phyloP scores from a whole-genome alignment of 2,329 filamentous ascomycete species.

The Monosporascus sp. region DNA sequence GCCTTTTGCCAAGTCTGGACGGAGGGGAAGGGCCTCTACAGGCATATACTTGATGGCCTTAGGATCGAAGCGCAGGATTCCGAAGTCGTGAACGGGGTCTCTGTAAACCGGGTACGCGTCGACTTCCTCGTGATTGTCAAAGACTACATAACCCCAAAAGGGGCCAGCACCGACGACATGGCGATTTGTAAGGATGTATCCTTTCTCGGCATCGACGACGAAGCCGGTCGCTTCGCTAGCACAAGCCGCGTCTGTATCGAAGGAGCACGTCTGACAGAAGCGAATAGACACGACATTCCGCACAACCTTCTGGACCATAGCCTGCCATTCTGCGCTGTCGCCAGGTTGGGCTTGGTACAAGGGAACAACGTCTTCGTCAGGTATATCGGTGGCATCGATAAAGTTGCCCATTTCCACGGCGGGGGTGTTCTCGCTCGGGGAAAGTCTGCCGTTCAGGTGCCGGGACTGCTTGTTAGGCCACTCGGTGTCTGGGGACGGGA shows the following conservation, averaged over 20 bases:
- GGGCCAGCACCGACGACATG: constrained; percentile 94
- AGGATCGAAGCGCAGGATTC: constrained; percentile 92
- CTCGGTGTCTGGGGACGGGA: constrained; percentile 36
- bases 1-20: constrained; percentile 77
- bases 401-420: constrained; percentile 27
- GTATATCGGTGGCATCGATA: constrained; percentile 34
- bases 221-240: constrained; percentile 97
- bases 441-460: constrained; percentile 42
- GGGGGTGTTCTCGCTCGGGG: constrained; percentile 44
- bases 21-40: constrained; percentile 69
- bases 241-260: constrained; percentile 92
- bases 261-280: constrained; percentile 96
- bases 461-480: constrained; percentile 38
- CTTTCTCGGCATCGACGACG: constrained; percentile 89
- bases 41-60: constrained; percentile 97
- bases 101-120: constrained; percentile 96
- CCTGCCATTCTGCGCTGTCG: constrained; percentile 87
- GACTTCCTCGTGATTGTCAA: constrained; percentile 96
- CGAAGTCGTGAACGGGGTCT: constrained; percentile 97
- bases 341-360: constrained; percentile 30
- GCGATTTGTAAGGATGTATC: constrained; percentile 81
- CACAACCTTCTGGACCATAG: constrained; percentile 89
- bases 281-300: constrained; percentile 97
- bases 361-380: constrained; percentile 35
- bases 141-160: constrained; percentile 97